phyloP scores from a whole-genome alignment of 768 basidiomycete species.

The Suillus placidus region DNA sequence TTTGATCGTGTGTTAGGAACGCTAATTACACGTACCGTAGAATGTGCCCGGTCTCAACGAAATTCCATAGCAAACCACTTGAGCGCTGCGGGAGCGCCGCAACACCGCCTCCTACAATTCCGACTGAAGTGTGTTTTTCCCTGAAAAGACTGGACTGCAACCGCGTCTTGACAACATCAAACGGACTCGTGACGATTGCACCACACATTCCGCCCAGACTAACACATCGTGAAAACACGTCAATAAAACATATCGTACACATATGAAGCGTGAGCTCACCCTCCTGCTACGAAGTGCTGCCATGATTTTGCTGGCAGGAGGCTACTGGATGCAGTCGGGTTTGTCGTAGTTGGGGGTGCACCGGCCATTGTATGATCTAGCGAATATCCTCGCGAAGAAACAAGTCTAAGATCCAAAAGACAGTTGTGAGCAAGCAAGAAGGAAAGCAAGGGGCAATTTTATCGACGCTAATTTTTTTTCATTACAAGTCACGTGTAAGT shows the following conservation, averaged over 20 bases:
- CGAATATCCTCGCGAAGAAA: neutral
- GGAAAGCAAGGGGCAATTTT: slow-evolving; percentile 4
- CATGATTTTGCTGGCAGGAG: slow-evolving; percentile 75
- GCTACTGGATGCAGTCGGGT: slow-evolving; percentile 37
- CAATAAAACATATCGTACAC: slow-evolving; percentile 10
- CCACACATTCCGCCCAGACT: slow-evolving; percentile 98
- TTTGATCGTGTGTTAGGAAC: neutral
- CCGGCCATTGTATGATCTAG: slow-evolving; percentile 21
- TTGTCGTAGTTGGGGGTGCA: slow-evolving; percentile 26
- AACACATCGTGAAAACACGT: neutral
- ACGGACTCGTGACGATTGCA: slow-evolving; percentile 93
- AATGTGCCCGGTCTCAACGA: slow-evolving; percentile 92
- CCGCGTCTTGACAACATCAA: slow-evolving; percentile 98
- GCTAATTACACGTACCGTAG: slow-evolving; percentile 57
- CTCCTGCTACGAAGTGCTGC: slow-evolving; percentile 85
- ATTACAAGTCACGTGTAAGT: slow-evolving; percentile 5
- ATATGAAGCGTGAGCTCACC: slow-evolving; percentile 49
- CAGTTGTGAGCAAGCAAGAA: slow-evolving; percentile 2
- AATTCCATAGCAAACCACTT: slow-evolving; percentile 79
- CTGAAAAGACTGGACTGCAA: slow-evolving; percentile 88
- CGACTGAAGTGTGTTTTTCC: slow-evolving; percentile 42
- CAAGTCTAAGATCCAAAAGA: slow-evolving; percentile 7
- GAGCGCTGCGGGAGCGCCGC: slow-evolving; percentile 36
- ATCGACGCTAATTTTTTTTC: neutral
- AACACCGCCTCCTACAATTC: slow-evolving; percentile 36